Percentiles rank a stretch among this genome's conserved stretches.
Conservation (phyloP, 140 eudicot species). For the Stevia rebaudiana region DNA sequence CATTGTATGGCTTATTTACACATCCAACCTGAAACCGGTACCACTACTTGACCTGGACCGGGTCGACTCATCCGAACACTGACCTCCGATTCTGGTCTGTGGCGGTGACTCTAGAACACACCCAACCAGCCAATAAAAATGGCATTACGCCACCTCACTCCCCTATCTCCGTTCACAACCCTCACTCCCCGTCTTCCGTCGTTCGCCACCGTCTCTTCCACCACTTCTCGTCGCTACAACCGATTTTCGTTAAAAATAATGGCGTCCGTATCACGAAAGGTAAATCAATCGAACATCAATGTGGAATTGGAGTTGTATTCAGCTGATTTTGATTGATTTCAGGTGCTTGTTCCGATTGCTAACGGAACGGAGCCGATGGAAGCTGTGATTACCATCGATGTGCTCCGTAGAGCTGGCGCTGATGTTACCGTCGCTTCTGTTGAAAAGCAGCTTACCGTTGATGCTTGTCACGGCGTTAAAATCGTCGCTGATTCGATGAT, state of each 20-base stretch:
- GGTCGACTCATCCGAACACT: conserved; percentile 20
- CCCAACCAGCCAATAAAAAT: conserved; percentile 14
- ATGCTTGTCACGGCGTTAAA: conserved; percentile 74
- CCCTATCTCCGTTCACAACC: conserved; percentile 32
- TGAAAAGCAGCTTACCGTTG: conserved; percentile 59
- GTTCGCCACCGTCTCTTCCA: conserved; percentile 15
- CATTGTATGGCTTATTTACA: not conserved
- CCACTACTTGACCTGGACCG: conserved; percentile 15
- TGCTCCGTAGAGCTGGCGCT: conserved; percentile 86
- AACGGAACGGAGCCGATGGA: conserved; percentile 95
- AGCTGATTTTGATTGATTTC: not conserved
- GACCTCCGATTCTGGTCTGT: conserved; percentile 5
- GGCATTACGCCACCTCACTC: conserved; percentile 51
- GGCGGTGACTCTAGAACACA: conserved; percentile 14
- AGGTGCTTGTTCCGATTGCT: conserved; percentile 94
- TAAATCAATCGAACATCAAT: conserved; percentile 1
- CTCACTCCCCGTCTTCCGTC: conserved; percentile 26
- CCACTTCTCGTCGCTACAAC: conserved; percentile 17
- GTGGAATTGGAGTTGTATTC: not conserved
- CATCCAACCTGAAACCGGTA: not conserved
- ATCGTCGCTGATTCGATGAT: conserved; percentile 70
- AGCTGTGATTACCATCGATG: conserved; percentile 73
- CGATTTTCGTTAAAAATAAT: conserved; percentile 40
- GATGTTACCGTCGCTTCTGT: conserved; percentile 99
- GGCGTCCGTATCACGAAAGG: conserved; percentile 70